Percentiles rank a stretch among this genome's conserved stretches.
Conservation (phyloP, 768 basidiomycete genomes). For the Exidia glandulosa region DNA sequence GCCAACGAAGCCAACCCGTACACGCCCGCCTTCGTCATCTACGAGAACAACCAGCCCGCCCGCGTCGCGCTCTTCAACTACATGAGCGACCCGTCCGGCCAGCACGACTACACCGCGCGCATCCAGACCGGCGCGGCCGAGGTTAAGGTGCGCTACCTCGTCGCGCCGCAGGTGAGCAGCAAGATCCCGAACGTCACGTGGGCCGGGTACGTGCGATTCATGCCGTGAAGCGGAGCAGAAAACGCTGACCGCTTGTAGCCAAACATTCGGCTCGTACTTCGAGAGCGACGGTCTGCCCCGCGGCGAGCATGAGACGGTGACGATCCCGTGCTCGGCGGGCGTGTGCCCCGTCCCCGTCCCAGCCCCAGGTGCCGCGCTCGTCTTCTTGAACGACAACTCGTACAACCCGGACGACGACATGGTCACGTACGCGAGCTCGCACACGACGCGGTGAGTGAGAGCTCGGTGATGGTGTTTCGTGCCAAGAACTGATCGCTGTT, state of each 20-base stretch:
- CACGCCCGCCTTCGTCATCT: conserved; percentile 63
- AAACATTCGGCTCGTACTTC: conserved; percentile 47
- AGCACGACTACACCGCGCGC: conserved; percentile 38
- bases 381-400: conserved; percentile 39
- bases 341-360: conserved; percentile 51
- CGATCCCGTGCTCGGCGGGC: conserved; percentile 43
- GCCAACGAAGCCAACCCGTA: conserved; percentile 38
- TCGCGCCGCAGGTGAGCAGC: neutral
- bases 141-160: conserved; percentile 15
- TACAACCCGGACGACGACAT: neutral
- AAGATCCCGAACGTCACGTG: conserved; percentile 49
- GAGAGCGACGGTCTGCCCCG: conserved; percentile 57
- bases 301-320: conserved; percentile 43
- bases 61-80: conserved; percentile 67
- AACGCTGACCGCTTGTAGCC: too few species aligned
- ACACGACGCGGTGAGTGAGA: neutral
- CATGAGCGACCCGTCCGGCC: conserved; percentile 47
- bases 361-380: conserved; percentile 65
- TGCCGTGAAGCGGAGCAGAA: too few species aligned
- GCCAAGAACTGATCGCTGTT: too few species aligned
- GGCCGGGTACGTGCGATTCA: too few species aligned
- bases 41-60: conserved; percentile 53
- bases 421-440: neutral
- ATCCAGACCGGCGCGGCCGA: conserved; percentile 33
- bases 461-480: too few species aligned